Evolutionary conservation across 2,329 filamentous ascomycete genomes (phyloP).

Genomic region (Aspergillus tanneri): DNA sequence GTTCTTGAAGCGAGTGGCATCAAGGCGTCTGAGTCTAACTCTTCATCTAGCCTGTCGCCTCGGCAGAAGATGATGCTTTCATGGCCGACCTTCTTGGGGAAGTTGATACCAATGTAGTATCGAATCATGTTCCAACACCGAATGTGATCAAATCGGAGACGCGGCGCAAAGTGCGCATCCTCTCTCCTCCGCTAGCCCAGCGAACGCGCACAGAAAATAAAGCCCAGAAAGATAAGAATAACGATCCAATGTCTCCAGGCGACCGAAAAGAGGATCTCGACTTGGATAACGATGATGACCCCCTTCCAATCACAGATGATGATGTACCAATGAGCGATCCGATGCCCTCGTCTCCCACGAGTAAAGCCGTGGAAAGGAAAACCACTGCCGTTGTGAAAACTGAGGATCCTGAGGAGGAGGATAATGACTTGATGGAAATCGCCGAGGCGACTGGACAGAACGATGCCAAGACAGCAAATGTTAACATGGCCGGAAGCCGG

Average conservation of each 20-base stretch:
- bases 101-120: slow-evolving; percentile 74
- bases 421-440: slow-evolving; percentile 82
- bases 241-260: slow-evolving; percentile 47
- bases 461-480: slow-evolving; percentile 64
- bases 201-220: slow-evolving; percentile 54
- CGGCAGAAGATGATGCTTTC: slow-evolving; percentile 86
- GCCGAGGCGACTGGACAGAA: slow-evolving; percentile 68
- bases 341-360: slow-evolving; percentile 80
- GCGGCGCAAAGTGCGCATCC: slow-evolving; percentile 72
- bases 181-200: slow-evolving; percentile 69
- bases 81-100: slow-evolving; percentile 80
- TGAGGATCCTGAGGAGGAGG: slow-evolving; percentile 71
- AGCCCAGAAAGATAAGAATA: slow-evolving; percentile 45
- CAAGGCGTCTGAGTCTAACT: slow-evolving; percentile 10
- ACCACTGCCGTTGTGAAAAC: slow-evolving; percentile 54
- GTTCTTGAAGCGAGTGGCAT: background rate
- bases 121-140: slow-evolving; percentile 55
- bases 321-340: slow-evolving; percentile 84
- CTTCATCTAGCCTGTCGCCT: slow-evolving; percentile 64
- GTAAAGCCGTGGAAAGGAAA: slow-evolving; percentile 74
- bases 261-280: slow-evolving; percentile 41
- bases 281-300: slow-evolving; percentile 59
- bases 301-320: slow-evolving; percentile 58
- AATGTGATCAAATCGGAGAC: slow-evolving; percentile 70
- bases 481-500: slow-evolving; percentile 82